Conservation (phyloP, 2,329 filamentous ascomycete genomes). For the Xylaria sp. region DNA sequence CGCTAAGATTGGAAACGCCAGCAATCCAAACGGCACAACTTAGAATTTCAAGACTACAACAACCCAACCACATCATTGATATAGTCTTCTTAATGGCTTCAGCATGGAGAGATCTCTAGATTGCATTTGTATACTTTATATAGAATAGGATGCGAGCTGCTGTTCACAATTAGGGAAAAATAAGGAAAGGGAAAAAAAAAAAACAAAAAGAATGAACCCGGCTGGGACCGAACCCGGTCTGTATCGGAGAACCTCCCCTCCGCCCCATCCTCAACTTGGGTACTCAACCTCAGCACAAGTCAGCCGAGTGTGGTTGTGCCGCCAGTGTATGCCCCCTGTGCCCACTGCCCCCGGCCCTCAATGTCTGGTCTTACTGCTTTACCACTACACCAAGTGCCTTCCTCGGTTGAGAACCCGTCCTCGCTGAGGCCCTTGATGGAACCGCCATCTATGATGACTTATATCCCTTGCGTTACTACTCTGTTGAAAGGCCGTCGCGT, state of each 20-base stretch:
- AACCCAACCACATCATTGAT: too few relatives aligned
- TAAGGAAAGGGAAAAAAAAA: not conserved
- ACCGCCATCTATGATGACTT: not conserved
- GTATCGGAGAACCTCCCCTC: constrained; percentile 26
- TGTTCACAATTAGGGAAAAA: too few relatives aligned
- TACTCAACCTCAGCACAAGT: not conserved
- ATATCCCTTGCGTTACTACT: constrained; percentile 5
- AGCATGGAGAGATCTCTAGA: too few relatives aligned
- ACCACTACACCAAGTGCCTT: constrained; percentile 19
- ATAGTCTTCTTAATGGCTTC: too few relatives aligned
- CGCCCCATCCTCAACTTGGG: constrained; percentile 21
- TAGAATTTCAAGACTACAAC: too few relatives aligned
- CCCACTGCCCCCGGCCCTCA: not conserved
- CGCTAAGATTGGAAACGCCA: too few relatives aligned
- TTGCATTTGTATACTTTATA: too few relatives aligned
- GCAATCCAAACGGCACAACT: too few relatives aligned
- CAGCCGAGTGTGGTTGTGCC: not conserved
- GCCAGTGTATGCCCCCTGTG: constrained; percentile 1
- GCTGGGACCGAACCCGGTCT: constrained; percentile 12
- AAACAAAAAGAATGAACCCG: not conserved
- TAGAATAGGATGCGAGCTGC: too few relatives aligned
- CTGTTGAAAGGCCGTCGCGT: not conserved
- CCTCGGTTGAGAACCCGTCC: constrained; percentile 10
- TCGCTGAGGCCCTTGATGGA: constrained; percentile 9
- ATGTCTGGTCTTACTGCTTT: constrained; percentile 3